These are phyloP conservation scores for Zasmidium cellare DNA, from an alignment of 2,329 filamentous ascomycete species.

Conservation along the genomic window DNA sequence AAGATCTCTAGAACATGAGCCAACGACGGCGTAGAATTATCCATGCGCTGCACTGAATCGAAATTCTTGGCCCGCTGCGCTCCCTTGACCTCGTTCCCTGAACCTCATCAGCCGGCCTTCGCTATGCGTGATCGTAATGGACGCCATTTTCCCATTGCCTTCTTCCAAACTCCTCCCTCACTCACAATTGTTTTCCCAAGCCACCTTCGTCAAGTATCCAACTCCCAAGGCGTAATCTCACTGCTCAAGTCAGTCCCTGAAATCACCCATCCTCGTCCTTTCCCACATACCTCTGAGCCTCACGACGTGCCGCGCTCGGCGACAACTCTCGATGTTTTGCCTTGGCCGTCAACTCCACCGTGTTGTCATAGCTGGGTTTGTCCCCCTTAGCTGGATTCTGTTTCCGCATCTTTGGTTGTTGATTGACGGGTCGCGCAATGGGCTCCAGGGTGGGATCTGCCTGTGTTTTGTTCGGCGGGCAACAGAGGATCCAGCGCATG, in stretches of 20 bases:
- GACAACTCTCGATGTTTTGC: neutral
- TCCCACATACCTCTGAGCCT: neutral
- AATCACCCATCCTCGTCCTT: neutral
- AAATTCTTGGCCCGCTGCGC: too few relatives aligned
- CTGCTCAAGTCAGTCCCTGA: neutral
- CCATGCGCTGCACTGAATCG: too few relatives aligned
- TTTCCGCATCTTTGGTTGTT: neutral
- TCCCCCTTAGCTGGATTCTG: neutral
- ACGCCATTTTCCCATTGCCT: too few relatives aligned
- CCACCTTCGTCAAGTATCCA: neutral
- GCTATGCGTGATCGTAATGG: too few relatives aligned
- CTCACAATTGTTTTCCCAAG: too few relatives aligned
- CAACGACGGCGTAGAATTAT: too few relatives aligned
- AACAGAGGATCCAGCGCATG: neutral
- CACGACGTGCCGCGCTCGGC: neutral
- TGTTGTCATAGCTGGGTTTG: neutral
- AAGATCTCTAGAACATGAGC: too few relatives aligned
- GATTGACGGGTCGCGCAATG: neutral
- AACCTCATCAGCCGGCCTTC: too few relatives aligned
- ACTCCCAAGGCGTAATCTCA: neutral
- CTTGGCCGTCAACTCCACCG: neutral
- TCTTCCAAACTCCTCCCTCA: too few relatives aligned
- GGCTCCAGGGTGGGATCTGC: neutral
- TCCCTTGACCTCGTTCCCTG: too few relatives aligned
- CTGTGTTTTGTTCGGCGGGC: neutral